Evolutionary conservation across 2,329 filamentous ascomycete species (phyloP).

Genomic region (Chrysoporthe austroafricana): DNA sequence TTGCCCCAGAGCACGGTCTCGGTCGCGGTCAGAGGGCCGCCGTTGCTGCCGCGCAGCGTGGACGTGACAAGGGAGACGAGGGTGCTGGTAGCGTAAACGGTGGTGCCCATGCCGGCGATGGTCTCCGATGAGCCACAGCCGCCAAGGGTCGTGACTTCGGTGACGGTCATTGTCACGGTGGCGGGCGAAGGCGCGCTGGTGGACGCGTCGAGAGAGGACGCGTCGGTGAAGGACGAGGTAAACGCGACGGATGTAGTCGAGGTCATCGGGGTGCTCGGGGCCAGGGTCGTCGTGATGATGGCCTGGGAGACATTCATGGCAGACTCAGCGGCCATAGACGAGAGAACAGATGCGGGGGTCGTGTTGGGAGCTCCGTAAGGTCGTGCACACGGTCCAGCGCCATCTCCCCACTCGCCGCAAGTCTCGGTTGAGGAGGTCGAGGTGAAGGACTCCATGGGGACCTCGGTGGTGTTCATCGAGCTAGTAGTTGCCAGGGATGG

Average conservation of each 20-base stretch:
- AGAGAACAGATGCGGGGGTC: constrained; percentile 15
- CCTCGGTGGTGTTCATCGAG: neutral
- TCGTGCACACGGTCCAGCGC: constrained; percentile 24
- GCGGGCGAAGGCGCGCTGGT: constrained; percentile 21
- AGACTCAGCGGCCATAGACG: constrained; percentile 18
- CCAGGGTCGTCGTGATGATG: neutral
- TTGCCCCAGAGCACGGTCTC: constrained; percentile 8
- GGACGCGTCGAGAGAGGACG: constrained; percentile 8
- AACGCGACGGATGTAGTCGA: neutral
- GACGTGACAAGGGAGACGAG: neutral
- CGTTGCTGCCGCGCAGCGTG: constrained; percentile 2
- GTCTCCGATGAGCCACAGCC: constrained; percentile 6
- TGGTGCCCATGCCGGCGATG: constrained; percentile 7
- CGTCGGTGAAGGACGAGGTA: constrained; percentile 13
- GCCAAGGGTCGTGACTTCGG: neutral
- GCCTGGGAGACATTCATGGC: neutral
- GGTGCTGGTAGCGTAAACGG: constrained; percentile 11
- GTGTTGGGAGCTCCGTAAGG: constrained; percentile 26
- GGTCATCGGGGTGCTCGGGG: neutral
- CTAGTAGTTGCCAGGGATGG: neutral
- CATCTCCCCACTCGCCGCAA: constrained; percentile 27
- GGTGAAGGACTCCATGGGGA: neutral
- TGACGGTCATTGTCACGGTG: constrained; percentile 17
- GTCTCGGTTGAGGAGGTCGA: neutral
- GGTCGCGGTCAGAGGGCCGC: constrained; percentile 13